Evolutionary conservation across 1,284 basidiomycete genomes (phyloP).

Genomic region (Mrakiaceae sp.): DNA sequence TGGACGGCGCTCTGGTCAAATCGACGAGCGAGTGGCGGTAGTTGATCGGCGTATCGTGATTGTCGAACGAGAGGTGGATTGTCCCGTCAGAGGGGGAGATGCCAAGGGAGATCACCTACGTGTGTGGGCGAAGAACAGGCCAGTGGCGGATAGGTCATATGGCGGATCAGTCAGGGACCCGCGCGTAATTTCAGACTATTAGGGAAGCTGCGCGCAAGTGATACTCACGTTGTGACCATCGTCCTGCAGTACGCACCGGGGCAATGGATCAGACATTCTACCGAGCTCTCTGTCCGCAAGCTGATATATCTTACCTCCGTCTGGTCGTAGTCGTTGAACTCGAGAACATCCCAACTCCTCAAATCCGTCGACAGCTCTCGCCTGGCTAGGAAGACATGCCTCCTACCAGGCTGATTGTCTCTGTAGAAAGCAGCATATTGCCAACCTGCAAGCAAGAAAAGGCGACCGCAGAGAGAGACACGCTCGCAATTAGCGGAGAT

Average conservation of each 20-base stretch:
- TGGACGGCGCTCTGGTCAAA: conserved; percentile 29
- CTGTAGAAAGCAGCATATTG: conserved; percentile 39
- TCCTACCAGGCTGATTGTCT: conserved; percentile 23
- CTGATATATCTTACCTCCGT: conserved; percentile 21
- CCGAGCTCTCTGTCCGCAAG: no score
- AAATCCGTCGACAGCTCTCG: conserved; percentile 23
- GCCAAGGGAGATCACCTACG: conserved; percentile 34
- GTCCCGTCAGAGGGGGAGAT: conserved; percentile 39
- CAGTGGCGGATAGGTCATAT: neutral
- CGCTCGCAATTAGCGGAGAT: neutral
- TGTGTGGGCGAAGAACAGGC: neutral
- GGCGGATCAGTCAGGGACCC: no score
- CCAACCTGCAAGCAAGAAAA: conserved; percentile 26
- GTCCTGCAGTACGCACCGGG: conserved; percentile 21
- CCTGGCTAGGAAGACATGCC: conserved; percentile 33
- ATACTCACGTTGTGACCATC: conserved; percentile 36
- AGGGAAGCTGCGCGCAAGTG: neutral
- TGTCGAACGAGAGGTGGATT: conserved; percentile 38
- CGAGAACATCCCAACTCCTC: conserved; percentile 33
- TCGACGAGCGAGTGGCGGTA: conserved; percentile 35
- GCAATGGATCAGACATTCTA: no score
- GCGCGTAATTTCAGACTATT: no score
- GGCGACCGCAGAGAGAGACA: no score
- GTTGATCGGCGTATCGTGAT: conserved; percentile 38
- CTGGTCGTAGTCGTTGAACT: conserved; percentile 37